phyloP scores from a whole-genome alignment of 805 yeast genomes.

The Teunomyces tritomae region DNA sequence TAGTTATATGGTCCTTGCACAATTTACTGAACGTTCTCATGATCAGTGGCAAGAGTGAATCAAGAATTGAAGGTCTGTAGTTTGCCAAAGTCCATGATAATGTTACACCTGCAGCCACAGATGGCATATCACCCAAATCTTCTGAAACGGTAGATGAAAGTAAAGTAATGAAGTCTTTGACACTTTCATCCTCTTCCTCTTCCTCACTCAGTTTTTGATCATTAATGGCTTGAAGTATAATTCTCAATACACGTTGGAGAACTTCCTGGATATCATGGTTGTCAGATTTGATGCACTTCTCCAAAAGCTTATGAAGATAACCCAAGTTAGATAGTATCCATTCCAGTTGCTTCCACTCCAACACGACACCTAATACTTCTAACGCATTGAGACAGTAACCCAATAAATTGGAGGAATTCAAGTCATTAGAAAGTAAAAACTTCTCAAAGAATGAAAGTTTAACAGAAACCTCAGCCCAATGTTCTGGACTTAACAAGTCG shows the following conservation, averaged over 20 bases:
- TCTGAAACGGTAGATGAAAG: conserved; percentile 72
- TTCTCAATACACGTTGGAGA: conserved; percentile 68
- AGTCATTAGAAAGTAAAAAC: conserved; percentile 74
- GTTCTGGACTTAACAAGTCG: conserved; percentile 63
- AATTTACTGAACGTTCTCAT: conserved; percentile 88
- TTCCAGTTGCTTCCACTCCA: conserved; percentile 69
- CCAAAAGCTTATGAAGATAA: conserved; percentile 70
- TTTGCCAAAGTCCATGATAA: conserved; percentile 77
- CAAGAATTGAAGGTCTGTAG: conserved; percentile 70
- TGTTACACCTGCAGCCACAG: conserved; percentile 85
- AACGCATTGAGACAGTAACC: conserved; percentile 87
- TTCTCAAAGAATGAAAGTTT: conserved; percentile 86
- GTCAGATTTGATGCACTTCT: conserved; percentile 76
- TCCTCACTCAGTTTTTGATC: conserved; percentile 38
- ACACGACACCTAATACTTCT: conserved; percentile 80
- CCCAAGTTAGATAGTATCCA: conserved; percentile 78
- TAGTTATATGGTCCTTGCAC: conserved; percentile 79
- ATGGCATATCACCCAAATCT: conserved; percentile 69
- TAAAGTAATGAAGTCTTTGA: conserved; percentile 57
- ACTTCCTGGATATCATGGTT: conserved; percentile 86
- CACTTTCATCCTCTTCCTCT: conserved; percentile 53
- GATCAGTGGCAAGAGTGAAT: conserved; percentile 68
- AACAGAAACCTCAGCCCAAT: conserved; percentile 89
- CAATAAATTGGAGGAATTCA: conserved; percentile 62
- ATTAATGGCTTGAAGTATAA: conserved; percentile 65